Evolutionary conservation across 768 basidiomycete genomes (phyloP), one percentile per base, ranked within the genome.

Genomic region (Tulasnella calospora): DNA sequence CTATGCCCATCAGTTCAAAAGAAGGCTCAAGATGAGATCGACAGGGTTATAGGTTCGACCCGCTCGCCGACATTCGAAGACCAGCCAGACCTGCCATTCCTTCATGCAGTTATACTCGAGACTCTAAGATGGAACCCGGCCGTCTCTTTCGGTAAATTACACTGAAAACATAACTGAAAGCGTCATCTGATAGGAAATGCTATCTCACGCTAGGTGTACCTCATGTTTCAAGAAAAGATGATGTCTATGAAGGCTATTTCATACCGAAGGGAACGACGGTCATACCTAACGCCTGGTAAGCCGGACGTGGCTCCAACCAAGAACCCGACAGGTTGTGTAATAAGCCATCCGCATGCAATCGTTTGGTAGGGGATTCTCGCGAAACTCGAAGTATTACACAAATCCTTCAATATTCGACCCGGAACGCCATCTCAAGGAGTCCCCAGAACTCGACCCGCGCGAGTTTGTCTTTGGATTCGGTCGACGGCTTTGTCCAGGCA

Each of bases 81-180:
- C 73, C 80, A 81, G 3, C 79, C 82, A 9, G 76, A 80, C 0
- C 76, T 88, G 30, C 86, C 85, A 0, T 87, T 86, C 74, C 79
- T 86, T 38, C 79, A 78, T 6, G 87, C 87, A 4, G 71, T 87
- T 6, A 78, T 85, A 51, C 86, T 84, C 79, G 87, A 88, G 81
- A 80, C 79, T 5, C 78, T 83, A 30, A 74, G 82, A 44, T 84
- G 81, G 81, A 71, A 79, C 36, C 83, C 83, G 15, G 79, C 81
- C 41, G 81, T 76, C 4, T 80, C 81, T 2, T 70, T 82, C 5
- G 82, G 82, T 71, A 77, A 74, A 55, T 30, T 27, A 23, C n/a
- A 13, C 23, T n/a, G 27, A 8, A n/a, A 1, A 30, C 27, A 9
- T 1, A 7, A 23, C 15, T 0, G 17, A 27, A 3, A n/a, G 55